phyloP scores from a whole-genome alignment of 2,329 filamentous ascomycete species.

The Sarocladium kiliense region DNA sequence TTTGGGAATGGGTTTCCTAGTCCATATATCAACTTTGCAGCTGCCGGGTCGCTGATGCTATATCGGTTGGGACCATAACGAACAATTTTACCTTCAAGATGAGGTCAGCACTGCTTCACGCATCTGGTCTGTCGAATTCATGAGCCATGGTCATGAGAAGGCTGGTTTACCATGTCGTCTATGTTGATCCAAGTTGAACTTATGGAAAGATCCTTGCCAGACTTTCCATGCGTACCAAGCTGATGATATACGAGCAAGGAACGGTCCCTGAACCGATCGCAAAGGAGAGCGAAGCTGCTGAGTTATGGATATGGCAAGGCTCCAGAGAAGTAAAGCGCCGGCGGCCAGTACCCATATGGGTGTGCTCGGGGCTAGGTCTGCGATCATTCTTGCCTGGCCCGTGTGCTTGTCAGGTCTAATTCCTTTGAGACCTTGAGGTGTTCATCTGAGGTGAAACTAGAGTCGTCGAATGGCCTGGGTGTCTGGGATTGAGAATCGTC shows the following conservation, averaged over 20 bases:
- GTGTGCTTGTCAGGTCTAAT: too few relatives aligned
- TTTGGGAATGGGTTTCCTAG: constrained; percentile 25
- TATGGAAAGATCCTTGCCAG: constrained; percentile 21
- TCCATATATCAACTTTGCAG: constrained; percentile 30
- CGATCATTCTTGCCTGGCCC: too few relatives aligned
- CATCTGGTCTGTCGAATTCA: too few relatives aligned
- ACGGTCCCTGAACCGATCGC: constrained; percentile 20
- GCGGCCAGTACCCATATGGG: background rate
- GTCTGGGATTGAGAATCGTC: too few relatives aligned
- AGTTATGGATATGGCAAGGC: background rate
- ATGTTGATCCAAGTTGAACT: constrained; percentile 23
- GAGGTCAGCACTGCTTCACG: background rate
- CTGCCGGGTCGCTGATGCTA: constrained; percentile 35
- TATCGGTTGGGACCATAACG: constrained; percentile 43
- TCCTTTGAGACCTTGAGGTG: too few relatives aligned
- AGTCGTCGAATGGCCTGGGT: too few relatives aligned
- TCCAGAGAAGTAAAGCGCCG: background rate
- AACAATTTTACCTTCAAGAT: constrained; percentile 30
- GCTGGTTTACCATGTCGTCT: constrained; percentile 23
- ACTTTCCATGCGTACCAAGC: constrained; percentile 23
- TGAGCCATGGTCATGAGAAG: too few relatives aligned
- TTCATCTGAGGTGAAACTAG: too few relatives aligned
- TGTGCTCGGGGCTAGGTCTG: too few relatives aligned
- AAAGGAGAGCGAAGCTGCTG: constrained; percentile 15
- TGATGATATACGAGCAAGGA: constrained; percentile 21